Conservation (phyloP, 352 stramenopile genomes). For the Hyaloperonospora brassicae region DNA sequence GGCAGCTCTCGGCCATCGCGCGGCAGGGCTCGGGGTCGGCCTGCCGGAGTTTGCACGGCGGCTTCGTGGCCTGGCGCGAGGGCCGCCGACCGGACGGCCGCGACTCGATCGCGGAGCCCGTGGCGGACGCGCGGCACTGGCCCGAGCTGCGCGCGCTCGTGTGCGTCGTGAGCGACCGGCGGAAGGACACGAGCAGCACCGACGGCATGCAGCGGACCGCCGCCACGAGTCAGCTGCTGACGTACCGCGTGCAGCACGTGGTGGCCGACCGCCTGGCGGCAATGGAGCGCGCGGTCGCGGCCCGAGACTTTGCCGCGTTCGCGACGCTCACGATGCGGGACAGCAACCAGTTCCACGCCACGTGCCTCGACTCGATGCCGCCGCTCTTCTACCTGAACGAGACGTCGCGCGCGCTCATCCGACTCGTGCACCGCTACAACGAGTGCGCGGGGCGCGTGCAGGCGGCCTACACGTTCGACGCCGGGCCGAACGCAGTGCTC, state of each 20-base stretch:
- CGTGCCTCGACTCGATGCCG: slow-evolving; percentile 95
- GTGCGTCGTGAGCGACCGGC: slow-evolving; percentile 91
- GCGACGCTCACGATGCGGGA: slow-evolving; percentile 97
- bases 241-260: slow-evolving; percentile 75
- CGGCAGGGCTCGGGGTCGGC: slow-evolving; percentile 93
- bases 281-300: slow-evolving; percentile 88
- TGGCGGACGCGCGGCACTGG: slow-evolving; percentile 89
- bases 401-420: slow-evolving; percentile 67
- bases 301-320: slow-evolving; percentile 92
- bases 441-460: slow-evolving; percentile 47
- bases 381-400: slow-evolving; percentile 99
- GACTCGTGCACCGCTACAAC: slow-evolving; percentile 94
- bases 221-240: slow-evolving; percentile 87
- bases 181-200: slow-evolving; percentile 96
- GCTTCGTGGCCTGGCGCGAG: slow-evolving; percentile 96
- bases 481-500: slow-evolving; percentile 96
- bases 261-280: slow-evolving; percentile 77
- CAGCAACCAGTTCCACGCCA: slow-evolving; percentile 97
- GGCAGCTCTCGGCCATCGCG: slow-evolving; percentile 89
- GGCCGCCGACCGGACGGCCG: slow-evolving; percentile 60
- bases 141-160: slow-evolving; percentile 92
- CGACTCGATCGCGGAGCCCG: slow-evolving; percentile 58
- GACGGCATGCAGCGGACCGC: slow-evolving; percentile 93
- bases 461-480: slow-evolving; percentile 98
- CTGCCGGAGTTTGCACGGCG: slow-evolving; percentile 93